Evolutionary conservation across 306 rosid species (phyloP), one percentile per base, ranked within the genome.

Genomic region (Medicago arabica): DNA sequence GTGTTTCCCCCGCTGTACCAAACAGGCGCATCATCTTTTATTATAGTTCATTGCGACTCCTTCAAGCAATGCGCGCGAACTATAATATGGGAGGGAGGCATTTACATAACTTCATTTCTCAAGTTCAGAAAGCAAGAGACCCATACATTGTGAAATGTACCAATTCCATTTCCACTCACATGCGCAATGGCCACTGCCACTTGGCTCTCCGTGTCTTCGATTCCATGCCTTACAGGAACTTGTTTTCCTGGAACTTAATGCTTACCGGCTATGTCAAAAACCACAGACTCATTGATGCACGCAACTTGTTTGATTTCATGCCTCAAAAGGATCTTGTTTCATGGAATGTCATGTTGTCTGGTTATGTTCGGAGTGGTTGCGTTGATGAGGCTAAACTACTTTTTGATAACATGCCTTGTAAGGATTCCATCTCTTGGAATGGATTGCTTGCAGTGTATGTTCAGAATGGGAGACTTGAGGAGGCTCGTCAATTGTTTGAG

Each of bases 331-430:
- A 88, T 80, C 81, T 82, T 72, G 96, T 89, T 77, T 89, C 97
- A 0, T 92, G 97, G 97, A 92, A 89, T 64, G 86, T 92, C 23
- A 88, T 92, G 83, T 79, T 92, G 65, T 92, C 97, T 2, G 97
- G 97, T 57, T 92, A 89, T 74, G 93, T 92, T 12, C 90, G 86
- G 78, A 86, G 84, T 70, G 91, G 97, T 18, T 83, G 39, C 28
- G 84, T 86, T 49, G 83, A 88, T 43, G 89, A 89, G 85, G 93
- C 96, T 3, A 89, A 84, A 69, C 69, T 63, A 44, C 54, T 92
- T 69, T 92, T 92, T 71, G 43, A 86, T 31, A 68, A 28, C 46
- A 89, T 89, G 90, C 87, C 88, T 13, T 12, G 51, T 54, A 92
- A 78, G 88, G 83, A 89, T 84, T 84, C 83, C 25, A 86, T 92